Conservation (phyloP, 2,329 filamentous ascomycete genomes). For the Chaetomium globosum region DNA sequence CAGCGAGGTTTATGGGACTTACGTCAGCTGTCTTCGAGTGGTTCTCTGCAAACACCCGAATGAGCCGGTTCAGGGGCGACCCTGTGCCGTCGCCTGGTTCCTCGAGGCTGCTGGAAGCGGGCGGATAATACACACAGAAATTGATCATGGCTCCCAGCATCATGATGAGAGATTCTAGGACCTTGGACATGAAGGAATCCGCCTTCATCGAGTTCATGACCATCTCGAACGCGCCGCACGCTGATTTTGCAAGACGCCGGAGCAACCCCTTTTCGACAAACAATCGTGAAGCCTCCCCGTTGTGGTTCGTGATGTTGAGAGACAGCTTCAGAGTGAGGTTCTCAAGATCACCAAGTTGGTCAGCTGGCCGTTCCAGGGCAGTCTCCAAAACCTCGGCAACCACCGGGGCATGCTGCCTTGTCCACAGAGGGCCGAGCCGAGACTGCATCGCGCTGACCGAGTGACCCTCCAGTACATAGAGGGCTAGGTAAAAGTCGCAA, state of each 20-base stretch:
- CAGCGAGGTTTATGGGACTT: slow-evolving; percentile 41
- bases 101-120: slow-evolving; percentile 56
- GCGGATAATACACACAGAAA: slow-evolving; percentile 74
- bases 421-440: slow-evolving; percentile 49
- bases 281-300: slow-evolving; percentile 65
- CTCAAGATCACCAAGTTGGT: slow-evolving; percentile 47
- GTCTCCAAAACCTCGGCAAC: slow-evolving; percentile 53
- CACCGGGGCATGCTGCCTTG: slow-evolving; percentile 53
- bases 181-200: slow-evolving; percentile 52
- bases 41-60: slow-evolving; percentile 68
- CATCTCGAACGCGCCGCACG: slow-evolving; percentile 55
- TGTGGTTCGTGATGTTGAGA: slow-evolving; percentile 85
- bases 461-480: slow-evolving; percentile 57
- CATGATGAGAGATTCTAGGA: slow-evolving; percentile 73
- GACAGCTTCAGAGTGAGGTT: slow-evolving; percentile 67
- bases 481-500: slow-evolving; percentile 50
- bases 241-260: slow-evolving; percentile 50
- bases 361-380: slow-evolving; percentile 43
- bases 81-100: slow-evolving; percentile 45
- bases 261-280: slow-evolving; percentile 66
- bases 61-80: slow-evolving; percentile 60
- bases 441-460: slow-evolving; percentile 54
- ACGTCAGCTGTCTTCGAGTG: slow-evolving; percentile 69
- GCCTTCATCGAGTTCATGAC: slow-evolving; percentile 53
- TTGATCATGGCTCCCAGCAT: slow-evolving; percentile 85